Percentiles rank a stretch among this genome's conserved stretches.
phyloP scores from a whole-genome alignment of 2,329 filamentous ascomycete species.

The Neocatenulostroma microsporum region DNA sequence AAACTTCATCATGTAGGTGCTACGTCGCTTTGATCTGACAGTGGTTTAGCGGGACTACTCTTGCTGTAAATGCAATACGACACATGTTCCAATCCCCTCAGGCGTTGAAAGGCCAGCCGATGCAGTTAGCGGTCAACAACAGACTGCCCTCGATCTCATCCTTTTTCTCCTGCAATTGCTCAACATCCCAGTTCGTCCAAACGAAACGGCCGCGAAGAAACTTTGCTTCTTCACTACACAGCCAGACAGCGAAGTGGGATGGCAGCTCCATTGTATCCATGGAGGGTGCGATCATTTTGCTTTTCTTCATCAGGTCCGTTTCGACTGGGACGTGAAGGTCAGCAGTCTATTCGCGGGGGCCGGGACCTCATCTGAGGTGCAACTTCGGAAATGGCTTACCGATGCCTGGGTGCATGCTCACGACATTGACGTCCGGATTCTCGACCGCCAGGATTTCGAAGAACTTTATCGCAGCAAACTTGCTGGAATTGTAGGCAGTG shows the following conservation, averaged over 20 bases:
- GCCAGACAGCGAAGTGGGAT: slow-evolving; percentile 26
- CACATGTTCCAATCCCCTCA: too few relatives aligned
- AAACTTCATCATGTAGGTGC: too few relatives aligned
- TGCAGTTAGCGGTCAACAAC: slow-evolving; percentile 3
- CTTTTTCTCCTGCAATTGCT: slow-evolving; percentile 20
- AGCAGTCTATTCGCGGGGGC: too few relatives aligned
- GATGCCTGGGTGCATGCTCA: slow-evolving; percentile 29
- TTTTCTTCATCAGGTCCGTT: not conserved
- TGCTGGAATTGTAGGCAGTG: slow-evolving; percentile 3
- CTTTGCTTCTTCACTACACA: slow-evolving; percentile 20
- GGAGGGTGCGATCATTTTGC: not conserved
- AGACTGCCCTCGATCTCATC: slow-evolving; percentile 9
- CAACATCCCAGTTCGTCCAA: slow-evolving; percentile 25
- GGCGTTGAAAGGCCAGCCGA: slow-evolving; percentile 2
- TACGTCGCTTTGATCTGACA: too few relatives aligned
- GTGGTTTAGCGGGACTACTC: too few relatives aligned
- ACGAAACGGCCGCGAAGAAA: slow-evolving; percentile 15
- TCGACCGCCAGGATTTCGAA: slow-evolving; percentile 6
- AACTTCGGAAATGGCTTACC: slow-evolving; percentile 22
- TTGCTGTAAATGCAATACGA: too few relatives aligned
- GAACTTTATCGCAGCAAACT: slow-evolving; percentile 2
- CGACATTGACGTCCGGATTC: slow-evolving; percentile 16
- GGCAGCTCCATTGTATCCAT: slow-evolving; percentile 14
- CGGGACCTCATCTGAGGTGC: too few relatives aligned
- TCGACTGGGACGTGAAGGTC: slow-evolving; percentile 1